phyloP scores from a whole-genome alignment of 2,329 filamentous ascomycete genomes.

The Aspergillus uvarum region DNA sequence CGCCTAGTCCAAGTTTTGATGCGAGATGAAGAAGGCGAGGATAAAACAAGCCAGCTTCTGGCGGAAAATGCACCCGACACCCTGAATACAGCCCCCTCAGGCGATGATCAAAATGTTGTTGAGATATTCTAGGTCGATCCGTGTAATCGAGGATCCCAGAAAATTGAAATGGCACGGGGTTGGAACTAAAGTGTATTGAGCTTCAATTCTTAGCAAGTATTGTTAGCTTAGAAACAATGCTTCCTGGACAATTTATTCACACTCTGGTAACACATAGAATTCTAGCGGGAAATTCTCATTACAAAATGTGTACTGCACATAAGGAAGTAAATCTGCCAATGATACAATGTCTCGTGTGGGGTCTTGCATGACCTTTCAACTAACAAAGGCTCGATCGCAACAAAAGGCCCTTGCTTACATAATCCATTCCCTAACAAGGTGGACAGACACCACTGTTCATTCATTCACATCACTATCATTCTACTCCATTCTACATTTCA shows the following conservation, averaged over 20 bases:
- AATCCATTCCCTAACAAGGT: background rate
- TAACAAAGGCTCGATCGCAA: background rate
- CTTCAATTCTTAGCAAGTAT: background rate
- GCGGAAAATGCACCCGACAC: background rate
- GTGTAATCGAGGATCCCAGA: background rate
- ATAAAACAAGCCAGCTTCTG: slow-evolving; percentile 38
- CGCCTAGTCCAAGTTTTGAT: slow-evolving; percentile 85
- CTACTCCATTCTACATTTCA: background rate
- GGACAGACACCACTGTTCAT: too few species aligned
- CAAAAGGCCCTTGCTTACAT: background rate
- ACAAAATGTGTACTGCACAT: too few species aligned
- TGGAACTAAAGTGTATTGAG: background rate
- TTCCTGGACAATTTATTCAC: too few species aligned
- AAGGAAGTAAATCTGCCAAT: too few species aligned
- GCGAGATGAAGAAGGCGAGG: slow-evolving; percentile 69
- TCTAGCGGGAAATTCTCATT: background rate
- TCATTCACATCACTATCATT: background rate
- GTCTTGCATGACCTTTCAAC: background rate
- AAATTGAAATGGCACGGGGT: background rate
- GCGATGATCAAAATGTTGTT: slow-evolving; percentile 48
- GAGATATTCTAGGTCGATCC: slow-evolving; percentile 43
- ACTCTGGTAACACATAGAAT: background rate
- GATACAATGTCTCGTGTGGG: too few species aligned
- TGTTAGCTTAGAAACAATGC: background rate
- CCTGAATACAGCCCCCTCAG: slow-evolving; percentile 24